These are phyloP conservation scores for Sclerotinia minor DNA, from an alignment of 2,329 filamentous ascomycete genomes.

Conservation along the genomic window DNA sequence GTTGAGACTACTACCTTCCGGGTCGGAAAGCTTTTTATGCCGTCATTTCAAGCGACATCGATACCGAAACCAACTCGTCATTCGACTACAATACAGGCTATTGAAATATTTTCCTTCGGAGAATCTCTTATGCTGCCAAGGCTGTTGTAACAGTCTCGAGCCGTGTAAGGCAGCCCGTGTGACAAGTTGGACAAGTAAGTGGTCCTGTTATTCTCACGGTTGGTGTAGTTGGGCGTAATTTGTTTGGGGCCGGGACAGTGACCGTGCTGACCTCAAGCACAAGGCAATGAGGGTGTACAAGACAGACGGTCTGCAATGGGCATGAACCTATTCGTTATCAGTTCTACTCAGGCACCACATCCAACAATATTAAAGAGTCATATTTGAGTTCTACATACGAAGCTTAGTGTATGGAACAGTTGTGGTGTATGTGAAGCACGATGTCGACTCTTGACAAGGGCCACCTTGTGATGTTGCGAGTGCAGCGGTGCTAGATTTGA, in stretches of 20 bases:
- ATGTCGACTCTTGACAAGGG: conserved; percentile 20
- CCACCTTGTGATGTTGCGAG: conserved; percentile 24
- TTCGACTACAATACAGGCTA: neutral
- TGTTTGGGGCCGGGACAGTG: conserved; percentile 27
- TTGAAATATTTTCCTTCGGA: neutral
- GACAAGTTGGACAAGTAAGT: conserved; percentile 28
- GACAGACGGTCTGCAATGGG: conserved; percentile 25
- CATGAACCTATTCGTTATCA: conserved; percentile 26
- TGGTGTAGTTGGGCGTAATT: conserved; percentile 30
- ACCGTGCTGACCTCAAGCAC: conserved; percentile 21
- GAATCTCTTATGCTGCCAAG: neutral
- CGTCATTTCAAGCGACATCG: neutral
- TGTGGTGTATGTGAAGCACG: conserved; percentile 27
- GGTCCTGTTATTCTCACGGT: conserved; percentile 31
- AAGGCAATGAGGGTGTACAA: conserved; percentile 27
- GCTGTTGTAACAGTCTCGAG: conserved; percentile 27
- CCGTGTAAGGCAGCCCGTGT: conserved; percentile 27
- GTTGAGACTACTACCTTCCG: neutral
- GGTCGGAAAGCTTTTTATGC: neutral
- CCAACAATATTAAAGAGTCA: neutral
- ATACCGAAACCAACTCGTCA: neutral
- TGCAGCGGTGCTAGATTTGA: conserved; percentile 19
- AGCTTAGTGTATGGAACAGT: conserved; percentile 5
- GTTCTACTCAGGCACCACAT: neutral
- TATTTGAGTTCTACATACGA: conserved; percentile 1